Base-by-base conservation (phyloP, 2,329 filamentous ascomycete species). In the Cryphonectria naterciae region DNA sequence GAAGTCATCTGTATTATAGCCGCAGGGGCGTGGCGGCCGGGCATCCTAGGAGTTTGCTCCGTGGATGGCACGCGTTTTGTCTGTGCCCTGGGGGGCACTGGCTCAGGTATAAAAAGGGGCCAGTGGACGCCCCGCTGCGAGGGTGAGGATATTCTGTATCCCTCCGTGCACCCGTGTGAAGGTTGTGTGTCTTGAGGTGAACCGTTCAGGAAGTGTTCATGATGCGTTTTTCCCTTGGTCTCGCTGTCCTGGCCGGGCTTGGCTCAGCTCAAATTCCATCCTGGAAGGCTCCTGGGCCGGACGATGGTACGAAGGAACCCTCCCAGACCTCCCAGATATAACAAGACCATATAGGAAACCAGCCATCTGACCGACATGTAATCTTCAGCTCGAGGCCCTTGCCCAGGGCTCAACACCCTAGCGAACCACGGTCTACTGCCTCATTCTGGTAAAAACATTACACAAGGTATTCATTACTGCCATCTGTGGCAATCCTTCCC, bases 371-470 rank as follows among this genome's bases (percentile, higher is more conserved):
- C 46, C 49, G 41, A 65, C 39, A 22, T 17, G 32, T 15, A 5
- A 1, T 41, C 25, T 32, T 32, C 39, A 71, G 67, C 68, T 43
- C 64, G 68, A 28, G 70, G 70, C 2, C 70, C 62, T 4, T 69
- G 70, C 25, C 70, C 70, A 5, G 70, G 67, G 17, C 58, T 69
- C 35, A 71, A 67, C 62, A 69, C 63, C 2, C 41, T 71, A 10
- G 70, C 70, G n/a, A 71, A 71, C 46, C 70, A 71, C 22, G 67
- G 70, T n/a, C 63, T 71, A 2, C 54, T 71, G 7, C 70, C 70
- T 4, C 70, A 62, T 19, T 65, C 52, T 46, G 70, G 70, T 4
- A 65, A 54, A 41, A 69, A 71, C n/a, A 71, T 69, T 32, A 71
- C 70, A 8, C 66, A 71, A 41, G 52, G 62, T 65, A 65, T 11